Conservation (phyloP, 371 early-diverging fungal genomes). For the Mucor sp. region DNA sequence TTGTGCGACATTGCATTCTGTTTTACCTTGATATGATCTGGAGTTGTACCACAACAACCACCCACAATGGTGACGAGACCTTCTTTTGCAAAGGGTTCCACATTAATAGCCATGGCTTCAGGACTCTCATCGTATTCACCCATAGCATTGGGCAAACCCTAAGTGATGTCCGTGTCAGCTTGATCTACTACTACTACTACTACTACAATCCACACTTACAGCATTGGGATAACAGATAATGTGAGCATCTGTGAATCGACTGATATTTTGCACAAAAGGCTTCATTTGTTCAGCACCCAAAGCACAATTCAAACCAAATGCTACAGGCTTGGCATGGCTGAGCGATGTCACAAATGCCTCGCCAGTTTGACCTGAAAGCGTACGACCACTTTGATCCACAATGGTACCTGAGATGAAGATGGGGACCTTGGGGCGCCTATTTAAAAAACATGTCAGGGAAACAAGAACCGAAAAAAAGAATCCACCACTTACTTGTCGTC, state of each 20-base stretch:
- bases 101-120: conserved; percentile 80
- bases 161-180: neutral
- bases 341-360: conserved; percentile 92
- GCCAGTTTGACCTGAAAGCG: conserved; percentile 94
- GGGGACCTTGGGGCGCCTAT: conserved; percentile 73
- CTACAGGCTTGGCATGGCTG: conserved; percentile 78
- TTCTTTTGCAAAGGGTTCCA: conserved; percentile 84
- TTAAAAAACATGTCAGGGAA: neutral
- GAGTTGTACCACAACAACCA: conserved; percentile 96
- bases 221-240: conserved; percentile 96
- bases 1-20: neutral
- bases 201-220: conserved; percentile 40
- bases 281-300: conserved; percentile 95
- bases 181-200: neutral
- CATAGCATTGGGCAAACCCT: conserved; percentile 86
- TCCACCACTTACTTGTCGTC: conserved; percentile 53
- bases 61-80: conserved; percentile 93
- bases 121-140: conserved; percentile 91
- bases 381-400: conserved; percentile 94
- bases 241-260: conserved; percentile 76
- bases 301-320: conserved; percentile 95
- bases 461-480: neutral
- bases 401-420: conserved; percentile 96
- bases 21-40: conserved; percentile 80
- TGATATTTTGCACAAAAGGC: conserved; percentile 89